Evolutionary conservation across 78 protist genomes (phyloP).

Genomic region (Dictyostelium discoideum): dicty_2.7 NC_007091.3:3933501-3934000

Average conservation of each 20-base stretch:
- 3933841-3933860: conserved; percentile 95
- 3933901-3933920: conserved; percentile 89
- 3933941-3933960: conserved; percentile 96
- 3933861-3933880: conserved; percentile 98
- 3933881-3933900: conserved; percentile 99
- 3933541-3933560: not conserved
- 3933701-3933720: not conserved
- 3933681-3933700: not conserved
- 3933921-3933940: conserved; percentile 93
- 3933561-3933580: too few relatives aligned
- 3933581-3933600: conserved; percentile 6
- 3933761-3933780: conserved; percentile 94
- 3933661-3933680: conserved; percentile 95
- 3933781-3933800: conserved; percentile 97
- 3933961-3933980: conserved; percentile 99
- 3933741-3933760: conserved; percentile 89
- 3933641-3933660: conserved; percentile 99
- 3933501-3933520: too few relatives aligned
- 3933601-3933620: conserved; percentile 98
- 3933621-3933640: conserved; percentile 95
- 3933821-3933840: conserved; percentile 99
- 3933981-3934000: conserved; percentile 93
- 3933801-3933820: conserved; percentile 99
- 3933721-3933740: conserved; percentile 19
- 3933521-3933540: not conserved